Base-by-base conservation (phyloP, 148 eudicot genomes). In the Rhododendron williamsianum region DNA sequence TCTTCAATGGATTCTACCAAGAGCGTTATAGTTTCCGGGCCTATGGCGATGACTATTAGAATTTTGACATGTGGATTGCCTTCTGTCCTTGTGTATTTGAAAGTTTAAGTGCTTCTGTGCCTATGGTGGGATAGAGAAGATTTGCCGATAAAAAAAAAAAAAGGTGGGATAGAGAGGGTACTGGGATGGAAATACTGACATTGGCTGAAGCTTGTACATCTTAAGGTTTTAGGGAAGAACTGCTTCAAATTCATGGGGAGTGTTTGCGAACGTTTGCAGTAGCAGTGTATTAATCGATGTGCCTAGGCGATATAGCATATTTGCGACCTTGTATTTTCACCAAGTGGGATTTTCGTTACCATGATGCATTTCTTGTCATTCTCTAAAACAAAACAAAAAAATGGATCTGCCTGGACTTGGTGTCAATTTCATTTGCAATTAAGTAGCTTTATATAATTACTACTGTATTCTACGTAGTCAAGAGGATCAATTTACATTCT, bases 11-110 rank as follows among this genome's bases (percentile, higher is more conserved):
- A 74, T 95, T 87, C 84, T 97, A 97, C 89, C 98, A 93, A 87
- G 99, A 97, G 84, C 92, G 98, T 6, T 97, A 94, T 81, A 94
- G 95, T 54, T 97, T 95, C 82, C 89, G 96, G 86, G 99, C 98
- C 6, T 95, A 92, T 86, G 98, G 99, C 2, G 99, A 97, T 89
- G 98, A 97, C 86, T 25, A 67, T 25, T 67, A 67, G 73, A 67
- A 67, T 67, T 67, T 67, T 3, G 35, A 67, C 13, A 25, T 65
- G 71, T 65, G 30, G 30, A n/a, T 13, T 86, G 41, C 43, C 27
- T 69, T 49, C 27, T 10, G 8, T 76, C 52, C 56, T 78, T 9
- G 4, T 71, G 4, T 18, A 25, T 6, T 43, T 45, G 23, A 27
- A 67, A 67, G 15, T 25, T 69, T 16, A 46, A 16, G 77, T 46